These are phyloP conservation scores for Boechera divaricarpa DNA, from an alignment of 345 rosid species.

Conservation along the genomic window DNA sequence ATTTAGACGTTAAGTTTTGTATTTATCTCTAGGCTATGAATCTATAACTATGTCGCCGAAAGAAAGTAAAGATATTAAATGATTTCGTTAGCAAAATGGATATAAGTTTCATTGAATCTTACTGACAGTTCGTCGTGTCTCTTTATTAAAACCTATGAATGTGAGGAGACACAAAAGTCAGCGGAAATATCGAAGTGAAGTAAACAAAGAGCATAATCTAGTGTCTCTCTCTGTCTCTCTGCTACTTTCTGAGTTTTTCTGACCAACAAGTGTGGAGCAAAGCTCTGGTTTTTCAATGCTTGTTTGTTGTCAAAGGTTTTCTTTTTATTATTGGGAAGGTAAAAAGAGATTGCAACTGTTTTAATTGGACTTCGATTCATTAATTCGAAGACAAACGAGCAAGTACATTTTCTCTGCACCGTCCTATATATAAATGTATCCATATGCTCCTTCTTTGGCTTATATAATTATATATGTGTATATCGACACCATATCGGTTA, in stretches of 20 bases:
- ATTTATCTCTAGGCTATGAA: constrained; percentile 2
- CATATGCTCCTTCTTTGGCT: not conserved
- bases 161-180: constrained; percentile 43
- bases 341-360: constrained; percentile 36
- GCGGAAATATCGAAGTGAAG: constrained; percentile 29
- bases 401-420: constrained; percentile 41
- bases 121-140: constrained; percentile 42
- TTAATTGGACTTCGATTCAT: constrained; percentile 22
- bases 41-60: not conserved
- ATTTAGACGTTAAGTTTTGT: not conserved
- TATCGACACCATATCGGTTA: not conserved
- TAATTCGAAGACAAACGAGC: constrained; percentile 33
- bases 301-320: constrained; percentile 34
- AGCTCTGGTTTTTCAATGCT: constrained; percentile 38
- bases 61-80: not conserved
- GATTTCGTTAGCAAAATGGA: constrained; percentile 17
- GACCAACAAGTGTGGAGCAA: constrained; percentile 48
- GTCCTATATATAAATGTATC: constrained; percentile 35
- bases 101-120: constrained; percentile 30
- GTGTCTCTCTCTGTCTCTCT: not conserved
- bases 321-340: constrained; percentile 34
- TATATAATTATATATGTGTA: not conserved
- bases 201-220: constrained; percentile 31
- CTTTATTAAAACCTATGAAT: constrained; percentile 30
- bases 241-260: constrained; percentile 27